A percentile compares a stretch with the other conserved stretches of the same genome.
Conservation (phyloP, 352 stramenopile genomes). For the Globisporangium mamillatum region DNA sequence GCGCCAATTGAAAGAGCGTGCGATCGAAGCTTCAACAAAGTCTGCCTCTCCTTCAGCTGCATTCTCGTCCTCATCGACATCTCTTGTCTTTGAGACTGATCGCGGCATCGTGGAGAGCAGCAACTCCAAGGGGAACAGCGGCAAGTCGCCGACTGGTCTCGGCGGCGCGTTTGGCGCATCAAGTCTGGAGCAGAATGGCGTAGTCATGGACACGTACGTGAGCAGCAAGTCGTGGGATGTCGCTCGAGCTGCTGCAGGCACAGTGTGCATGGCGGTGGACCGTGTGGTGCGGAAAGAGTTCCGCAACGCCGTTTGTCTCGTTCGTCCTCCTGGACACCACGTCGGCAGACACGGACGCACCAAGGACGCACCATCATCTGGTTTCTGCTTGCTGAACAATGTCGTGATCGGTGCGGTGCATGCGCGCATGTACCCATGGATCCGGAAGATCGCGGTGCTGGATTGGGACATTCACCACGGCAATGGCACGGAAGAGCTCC, state of each 20-base stretch:
- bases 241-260: slow-evolving; percentile 71
- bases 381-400: slow-evolving; percentile 99
- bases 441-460: slow-evolving; percentile 94
- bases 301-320: slow-evolving; percentile 81
- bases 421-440: slow-evolving; percentile 88
- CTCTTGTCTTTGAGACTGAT: slow-evolving; percentile 81
- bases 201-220: slow-evolving; percentile 84
- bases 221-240: slow-evolving; percentile 86
- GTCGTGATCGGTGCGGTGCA: slow-evolving; percentile 98
- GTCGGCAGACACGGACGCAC: slow-evolving; percentile 78
- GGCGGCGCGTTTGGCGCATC: slow-evolving; percentile 70
- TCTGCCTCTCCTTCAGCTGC: slow-evolving; percentile 27
- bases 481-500: slow-evolving; percentile 96
- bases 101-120: slow-evolving; percentile 49
- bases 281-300: slow-evolving; percentile 77
- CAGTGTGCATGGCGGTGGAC: slow-evolving; percentile 78
- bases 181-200: slow-evolving; percentile 56
- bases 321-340: slow-evolving; percentile 93
- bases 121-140: slow-evolving; percentile 29
- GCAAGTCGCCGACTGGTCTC: slow-evolving; percentile 43
- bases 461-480: slow-evolving; percentile 99
- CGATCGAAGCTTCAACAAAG: slow-evolving; percentile 48
- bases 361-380: slow-evolving; percentile 71
- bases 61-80: slow-evolving; percentile 29
- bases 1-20: slow-evolving; percentile 64